Evolutionary conservation across 805 yeast species (phyloP).

Genomic region (Sporopachydermia quercuum): DNA sequence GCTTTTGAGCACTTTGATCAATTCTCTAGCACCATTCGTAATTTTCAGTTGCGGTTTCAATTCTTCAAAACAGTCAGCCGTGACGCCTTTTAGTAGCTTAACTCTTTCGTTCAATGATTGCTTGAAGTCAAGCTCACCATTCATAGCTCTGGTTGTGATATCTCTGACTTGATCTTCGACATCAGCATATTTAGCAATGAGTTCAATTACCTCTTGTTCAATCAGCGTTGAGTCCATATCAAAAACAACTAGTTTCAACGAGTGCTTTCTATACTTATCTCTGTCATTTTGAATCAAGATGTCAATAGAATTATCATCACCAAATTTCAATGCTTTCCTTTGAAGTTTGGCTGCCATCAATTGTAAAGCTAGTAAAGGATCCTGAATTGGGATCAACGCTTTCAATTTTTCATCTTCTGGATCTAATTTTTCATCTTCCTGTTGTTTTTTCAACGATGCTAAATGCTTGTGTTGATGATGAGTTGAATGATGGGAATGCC

Average conservation of each 20-base stretch:
- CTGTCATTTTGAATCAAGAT: constrained; percentile 2
- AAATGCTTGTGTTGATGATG: not conserved
- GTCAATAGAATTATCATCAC: not conserved
- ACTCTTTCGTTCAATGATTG: constrained; percentile 71
- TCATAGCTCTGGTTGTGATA: constrained; percentile 92
- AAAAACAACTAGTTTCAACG: constrained; percentile 58
- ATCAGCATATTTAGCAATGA: constrained; percentile 87
- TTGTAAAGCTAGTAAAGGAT: not conserved
- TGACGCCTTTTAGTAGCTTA: constrained; percentile 65
- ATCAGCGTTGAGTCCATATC: constrained; percentile 98
- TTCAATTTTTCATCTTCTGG: not conserved
- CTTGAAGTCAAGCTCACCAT: constrained; percentile 85
- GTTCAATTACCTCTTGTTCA: constrained; percentile 90
- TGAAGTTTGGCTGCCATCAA: not conserved
- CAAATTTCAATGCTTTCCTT: not conserved
- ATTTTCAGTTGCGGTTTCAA: constrained; percentile 52
- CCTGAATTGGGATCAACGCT: not conserved
- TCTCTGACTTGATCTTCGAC: constrained; percentile 79
- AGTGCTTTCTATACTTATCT: constrained; percentile 3
- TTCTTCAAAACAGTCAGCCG: constrained; percentile 64
- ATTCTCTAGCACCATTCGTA: constrained; percentile 77
- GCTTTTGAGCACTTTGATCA: constrained; percentile 44
- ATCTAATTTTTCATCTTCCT: constrained; percentile 3
- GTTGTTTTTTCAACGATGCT: not conserved
- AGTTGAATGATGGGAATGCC: not conserved